A percentile compares a stretch with the other conserved stretches of the same genome.
Evolutionary conservation across 495 filamentous ascomycete species (phyloP).

Genomic region (Baudoinia panamericana): DNA sequence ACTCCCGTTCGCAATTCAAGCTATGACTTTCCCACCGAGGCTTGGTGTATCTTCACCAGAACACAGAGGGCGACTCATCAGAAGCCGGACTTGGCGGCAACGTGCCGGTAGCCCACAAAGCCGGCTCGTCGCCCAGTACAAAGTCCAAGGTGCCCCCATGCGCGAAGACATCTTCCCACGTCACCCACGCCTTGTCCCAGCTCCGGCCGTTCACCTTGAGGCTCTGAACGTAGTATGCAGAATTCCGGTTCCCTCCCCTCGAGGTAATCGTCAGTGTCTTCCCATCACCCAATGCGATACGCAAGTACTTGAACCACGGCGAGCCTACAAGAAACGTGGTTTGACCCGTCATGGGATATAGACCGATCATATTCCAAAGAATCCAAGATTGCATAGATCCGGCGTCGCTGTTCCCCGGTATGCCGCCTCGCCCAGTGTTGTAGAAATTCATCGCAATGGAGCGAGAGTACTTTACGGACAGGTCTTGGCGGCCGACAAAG

Average conservation of each 20-base stretch:
- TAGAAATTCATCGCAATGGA: constrained; percentile 44
- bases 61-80: no score
- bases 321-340: constrained; percentile 51
- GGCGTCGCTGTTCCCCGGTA: constrained; percentile 57
- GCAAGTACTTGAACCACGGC: constrained; percentile 48
- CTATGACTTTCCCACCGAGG: no score
- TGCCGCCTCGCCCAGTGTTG: constrained; percentile 30
- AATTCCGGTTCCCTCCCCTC: constrained; percentile 34
- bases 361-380: constrained; percentile 56
- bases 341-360: constrained; percentile 53
- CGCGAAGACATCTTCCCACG: constrained; percentile 50
- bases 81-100: constrained; percentile 45
- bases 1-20: no score
- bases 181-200: constrained; percentile 48
- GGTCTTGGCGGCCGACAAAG: constrained; percentile 48
- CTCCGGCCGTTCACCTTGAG: constrained; percentile 36
- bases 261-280: constrained; percentile 45
- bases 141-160: constrained; percentile 52
- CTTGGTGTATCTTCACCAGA: no score
- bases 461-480: constrained; percentile 42
- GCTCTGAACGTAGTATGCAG: constrained; percentile 43
- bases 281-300: constrained; percentile 41
- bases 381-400: constrained; percentile 60
- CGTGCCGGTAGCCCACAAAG: constrained; percentile 43
- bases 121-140: constrained; percentile 41